A percentile compares a stretch with the other conserved stretches of the same genome.
Conservation (phyloP, 306 rosid species). For the Vigna nakashimae region DNA sequence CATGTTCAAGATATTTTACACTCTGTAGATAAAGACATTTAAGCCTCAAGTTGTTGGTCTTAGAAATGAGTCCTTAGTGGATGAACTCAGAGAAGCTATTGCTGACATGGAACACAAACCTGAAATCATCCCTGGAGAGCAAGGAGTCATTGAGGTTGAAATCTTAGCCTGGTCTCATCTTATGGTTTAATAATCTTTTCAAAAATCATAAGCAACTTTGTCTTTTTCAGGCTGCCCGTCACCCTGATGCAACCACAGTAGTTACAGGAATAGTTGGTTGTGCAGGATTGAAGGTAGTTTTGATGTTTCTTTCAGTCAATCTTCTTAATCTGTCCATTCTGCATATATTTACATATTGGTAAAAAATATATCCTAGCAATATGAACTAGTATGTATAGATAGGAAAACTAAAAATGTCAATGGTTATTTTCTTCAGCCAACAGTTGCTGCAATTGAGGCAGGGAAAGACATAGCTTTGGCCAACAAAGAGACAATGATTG, state of each 20-base stretch:
- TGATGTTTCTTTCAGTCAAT: background rate
- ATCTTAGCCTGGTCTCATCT: background rate
- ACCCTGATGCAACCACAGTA: constrained; percentile 91
- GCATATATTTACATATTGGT: background rate
- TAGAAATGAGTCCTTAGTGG: constrained; percentile 80
- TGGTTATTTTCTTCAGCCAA: constrained; percentile 67
- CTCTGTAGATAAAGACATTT: constrained; percentile 79
- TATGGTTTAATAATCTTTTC: too few species aligned
- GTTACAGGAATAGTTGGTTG: constrained; percentile 99
- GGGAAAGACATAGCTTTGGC: constrained; percentile 99
- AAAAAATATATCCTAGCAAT: background rate
- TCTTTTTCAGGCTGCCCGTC: constrained; percentile 83
- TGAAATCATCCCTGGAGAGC: constrained; percentile 96
- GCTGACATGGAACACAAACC: constrained; percentile 81
- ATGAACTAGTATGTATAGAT: background rate
- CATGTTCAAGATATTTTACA: background rate
- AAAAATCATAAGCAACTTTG: too few species aligned
- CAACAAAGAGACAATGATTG: constrained; percentile 96
- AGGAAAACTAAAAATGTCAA: background rate
- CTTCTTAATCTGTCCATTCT: constrained; percentile 13
- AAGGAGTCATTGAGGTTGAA: constrained; percentile 90
- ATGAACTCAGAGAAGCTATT: constrained; percentile 91
- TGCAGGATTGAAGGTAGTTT: constrained; percentile 93
- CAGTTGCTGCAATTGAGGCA: constrained; percentile 98
- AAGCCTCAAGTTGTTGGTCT: constrained; percentile 91